These are phyloP conservation scores for Cudoniella acicularis DNA, from an alignment of 495 filamentous ascomycete genomes.

Conservation along the genomic window DNA sequence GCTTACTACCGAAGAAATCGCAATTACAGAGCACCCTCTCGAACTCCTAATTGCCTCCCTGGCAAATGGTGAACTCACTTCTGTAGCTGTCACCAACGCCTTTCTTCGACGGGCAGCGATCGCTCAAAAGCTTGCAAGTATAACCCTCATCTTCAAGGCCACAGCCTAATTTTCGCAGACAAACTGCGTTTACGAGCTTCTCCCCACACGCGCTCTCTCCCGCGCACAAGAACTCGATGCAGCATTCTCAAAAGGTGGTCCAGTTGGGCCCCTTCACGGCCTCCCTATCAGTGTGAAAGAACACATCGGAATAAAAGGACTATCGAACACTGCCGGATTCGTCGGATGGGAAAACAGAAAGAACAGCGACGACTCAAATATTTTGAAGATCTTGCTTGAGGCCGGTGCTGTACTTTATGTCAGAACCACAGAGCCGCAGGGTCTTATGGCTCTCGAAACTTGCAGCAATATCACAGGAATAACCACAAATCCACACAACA, in stretches of 20 bases:
- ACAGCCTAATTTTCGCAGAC: slow-evolving; percentile 33
- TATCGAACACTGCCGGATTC: slow-evolving; percentile 36
- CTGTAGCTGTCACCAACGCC: slow-evolving; percentile 37
- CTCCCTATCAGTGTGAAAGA: slow-evolving; percentile 55
- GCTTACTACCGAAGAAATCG: slow-evolving; percentile 7
- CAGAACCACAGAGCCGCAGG: slow-evolving; percentile 59
- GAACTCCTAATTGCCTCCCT: background rate
- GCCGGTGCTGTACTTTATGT: slow-evolving; percentile 59
- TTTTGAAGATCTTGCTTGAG: slow-evolving; percentile 34
- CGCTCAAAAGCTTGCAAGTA: slow-evolving; percentile 14
- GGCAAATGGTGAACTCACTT: background rate
- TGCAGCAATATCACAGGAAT: slow-evolving; percentile 23
- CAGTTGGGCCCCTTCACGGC: slow-evolving; percentile 51
- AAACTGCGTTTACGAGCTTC: slow-evolving; percentile 53
- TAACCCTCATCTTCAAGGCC: slow-evolving; percentile 13
- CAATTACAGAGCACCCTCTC: slow-evolving; percentile 1
- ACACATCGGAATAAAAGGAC: slow-evolving; percentile 9
- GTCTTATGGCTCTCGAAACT: slow-evolving; percentile 45
- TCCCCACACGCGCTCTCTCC: slow-evolving; percentile 45
- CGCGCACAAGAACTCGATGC: slow-evolving; percentile 48
- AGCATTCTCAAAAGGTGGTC: slow-evolving; percentile 39
- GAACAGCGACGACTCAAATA: background rate
- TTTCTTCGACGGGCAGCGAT: slow-evolving; percentile 49
- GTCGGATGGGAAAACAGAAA: slow-evolving; percentile 17
- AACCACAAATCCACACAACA: slow-evolving; percentile 32